Percentiles rank a stretch among this genome's conserved stretches.
Conservation (phyloP, 805 yeast species). For the Candida namnaoensis region DNA sequence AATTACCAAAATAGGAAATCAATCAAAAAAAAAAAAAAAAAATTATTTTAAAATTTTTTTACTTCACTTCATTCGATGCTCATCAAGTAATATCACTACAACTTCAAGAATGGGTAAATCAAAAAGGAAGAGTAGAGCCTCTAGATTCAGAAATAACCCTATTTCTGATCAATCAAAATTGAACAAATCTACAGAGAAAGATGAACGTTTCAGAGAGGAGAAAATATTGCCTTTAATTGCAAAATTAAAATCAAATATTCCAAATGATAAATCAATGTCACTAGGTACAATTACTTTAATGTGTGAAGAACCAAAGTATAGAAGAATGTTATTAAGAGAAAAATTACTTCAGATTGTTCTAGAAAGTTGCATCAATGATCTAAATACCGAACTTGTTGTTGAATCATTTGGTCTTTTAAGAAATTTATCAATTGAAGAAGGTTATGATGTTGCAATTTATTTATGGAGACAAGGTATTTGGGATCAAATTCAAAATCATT, state of each 20-base stretch:
- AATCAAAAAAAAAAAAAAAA: too few relatives aligned
- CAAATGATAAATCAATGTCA: constrained; percentile 74
- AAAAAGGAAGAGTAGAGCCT: constrained; percentile 53
- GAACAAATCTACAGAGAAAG: constrained; percentile 21
- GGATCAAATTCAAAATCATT: constrained; percentile 43
- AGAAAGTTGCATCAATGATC: constrained; percentile 58
- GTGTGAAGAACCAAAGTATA: constrained; percentile 57
- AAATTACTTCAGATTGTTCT: constrained; percentile 55
- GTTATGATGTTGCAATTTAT: constrained; percentile 68
- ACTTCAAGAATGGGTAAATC: constrained; percentile 55
- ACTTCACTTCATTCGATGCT: not conserved
- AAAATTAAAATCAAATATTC: constrained; percentile 50
- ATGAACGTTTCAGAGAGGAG: constrained; percentile 38
- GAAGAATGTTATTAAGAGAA: constrained; percentile 62
- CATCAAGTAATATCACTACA: too few relatives aligned
- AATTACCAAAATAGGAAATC: too few relatives aligned
- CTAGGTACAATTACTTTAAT: constrained; percentile 63
- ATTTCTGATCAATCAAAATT: constrained; percentile 2
- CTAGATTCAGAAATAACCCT: constrained; percentile 29
- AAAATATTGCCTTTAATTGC: constrained; percentile 62
- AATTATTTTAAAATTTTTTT: not conserved
- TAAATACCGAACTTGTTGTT: constrained; percentile 66
- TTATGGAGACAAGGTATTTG: constrained; percentile 77
- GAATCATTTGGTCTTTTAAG: constrained; percentile 78
- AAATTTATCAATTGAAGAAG: constrained; percentile 78